Percentiles rank a stretch among this genome's conserved stretches.
phyloP scores from a whole-genome alignment of 176 grass and related monocot species.

The Phragmites australis region DNA sequence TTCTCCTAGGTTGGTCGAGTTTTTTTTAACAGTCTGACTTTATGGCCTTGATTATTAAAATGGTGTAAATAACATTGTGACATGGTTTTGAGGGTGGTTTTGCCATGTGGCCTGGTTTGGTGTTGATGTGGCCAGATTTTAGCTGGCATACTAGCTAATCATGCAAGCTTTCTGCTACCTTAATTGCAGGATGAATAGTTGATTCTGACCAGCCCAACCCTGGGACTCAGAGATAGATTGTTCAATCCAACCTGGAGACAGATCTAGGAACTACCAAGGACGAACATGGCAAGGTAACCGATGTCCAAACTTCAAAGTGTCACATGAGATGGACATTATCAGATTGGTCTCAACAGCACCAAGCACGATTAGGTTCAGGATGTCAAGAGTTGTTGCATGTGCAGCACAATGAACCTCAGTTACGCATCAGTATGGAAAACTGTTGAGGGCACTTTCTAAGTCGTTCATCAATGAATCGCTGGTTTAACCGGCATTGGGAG shows the following conservation, averaged over 20 bases:
- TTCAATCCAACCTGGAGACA: not conserved
- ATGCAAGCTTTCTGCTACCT: not conserved
- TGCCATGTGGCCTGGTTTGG: not conserved
- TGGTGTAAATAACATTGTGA: not conserved
- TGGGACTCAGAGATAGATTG: not conserved
- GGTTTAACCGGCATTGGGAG: not conserved
- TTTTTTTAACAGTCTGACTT: too few species aligned
- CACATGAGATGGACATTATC: not conserved
- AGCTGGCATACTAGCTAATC: not conserved
- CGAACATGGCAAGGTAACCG: not conserved
- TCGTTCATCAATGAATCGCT: not conserved
- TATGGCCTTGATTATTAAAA: not conserved
- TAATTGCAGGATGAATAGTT: not conserved
- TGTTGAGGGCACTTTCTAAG: not conserved
- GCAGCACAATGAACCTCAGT: not conserved
- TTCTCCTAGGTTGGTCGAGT: too few species aligned
- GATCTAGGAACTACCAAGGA: not conserved
- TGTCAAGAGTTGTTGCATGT: not conserved
- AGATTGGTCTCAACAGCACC: not conserved
- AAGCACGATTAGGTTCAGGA: not conserved
- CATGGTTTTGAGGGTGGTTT: not conserved
- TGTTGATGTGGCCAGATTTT: not conserved
- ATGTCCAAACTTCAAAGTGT: not conserved
- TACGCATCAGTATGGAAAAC: not conserved
- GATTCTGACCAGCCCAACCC: not conserved